Evolutionary conservation across 2,329 filamentous ascomycete species (phyloP).

Genomic region (Arthrobotrys pseudoclavata): DNA sequence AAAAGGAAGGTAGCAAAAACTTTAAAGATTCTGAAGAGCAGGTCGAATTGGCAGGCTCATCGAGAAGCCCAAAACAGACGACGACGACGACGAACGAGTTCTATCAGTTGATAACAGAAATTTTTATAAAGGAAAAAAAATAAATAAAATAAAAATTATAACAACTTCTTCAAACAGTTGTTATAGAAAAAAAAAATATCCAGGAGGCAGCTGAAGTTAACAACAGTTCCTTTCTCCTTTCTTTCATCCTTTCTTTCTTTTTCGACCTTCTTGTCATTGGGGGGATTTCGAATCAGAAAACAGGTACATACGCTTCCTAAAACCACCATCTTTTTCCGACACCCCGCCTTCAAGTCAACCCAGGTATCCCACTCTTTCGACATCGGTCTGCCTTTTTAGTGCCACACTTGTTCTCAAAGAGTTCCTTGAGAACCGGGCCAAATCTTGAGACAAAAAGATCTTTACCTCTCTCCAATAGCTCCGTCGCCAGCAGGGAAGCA

Average conservation of each 20-base stretch:
- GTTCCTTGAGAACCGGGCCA: conserved; percentile 24
- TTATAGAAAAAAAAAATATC: conserved; percentile 31
- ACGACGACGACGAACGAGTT: conserved; percentile 43
- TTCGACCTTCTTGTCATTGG: conserved; percentile 30
- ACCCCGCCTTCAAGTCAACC: conserved; percentile 41
- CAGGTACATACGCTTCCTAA: conserved; percentile 32
- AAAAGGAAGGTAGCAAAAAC: conserved; percentile 60
- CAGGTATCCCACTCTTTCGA: conserved; percentile 44
- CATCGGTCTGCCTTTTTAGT: conserved; percentile 48
- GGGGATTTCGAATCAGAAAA: conserved; percentile 25
- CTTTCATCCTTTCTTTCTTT: conserved; percentile 27
- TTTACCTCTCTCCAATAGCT: conserved; percentile 48
- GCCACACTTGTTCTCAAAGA: conserved; percentile 47
- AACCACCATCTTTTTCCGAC: conserved; percentile 24
- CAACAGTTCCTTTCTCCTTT: conserved; percentile 18
- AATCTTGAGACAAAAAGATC: conserved; percentile 38
- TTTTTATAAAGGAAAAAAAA: conserved; percentile 15
- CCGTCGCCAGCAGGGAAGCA: conserved; percentile 46
- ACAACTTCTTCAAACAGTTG: conserved; percentile 10
- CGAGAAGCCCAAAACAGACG: conserved; percentile 44
- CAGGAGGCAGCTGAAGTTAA: conserved; percentile 2
- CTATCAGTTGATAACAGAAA: conserved; percentile 32
- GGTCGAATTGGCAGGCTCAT: conserved; percentile 57
- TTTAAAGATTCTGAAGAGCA: conserved; percentile 55
- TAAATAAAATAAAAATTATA: conserved; percentile 30